phyloP scores from a whole-genome alignment of 257 asterid genomes.

The Solanum megistacrolobum region DNA sequence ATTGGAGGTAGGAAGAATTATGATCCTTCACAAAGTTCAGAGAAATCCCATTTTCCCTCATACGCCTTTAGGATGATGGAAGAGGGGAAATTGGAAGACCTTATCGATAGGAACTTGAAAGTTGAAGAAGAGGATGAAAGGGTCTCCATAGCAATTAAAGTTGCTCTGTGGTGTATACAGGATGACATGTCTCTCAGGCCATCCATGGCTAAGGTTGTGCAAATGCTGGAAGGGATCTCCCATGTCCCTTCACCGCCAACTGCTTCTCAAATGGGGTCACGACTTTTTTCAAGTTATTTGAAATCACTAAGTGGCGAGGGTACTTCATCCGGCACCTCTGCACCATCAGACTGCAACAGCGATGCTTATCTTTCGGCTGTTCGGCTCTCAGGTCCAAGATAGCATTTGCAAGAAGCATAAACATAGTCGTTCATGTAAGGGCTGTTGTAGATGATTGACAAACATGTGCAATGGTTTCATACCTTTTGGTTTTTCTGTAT shows the following conservation, averaged over 20 bases:
- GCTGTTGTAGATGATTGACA: slow-evolving; percentile 4
- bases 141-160: slow-evolving; percentile 48
- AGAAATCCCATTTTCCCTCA: slow-evolving; percentile 72
- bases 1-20: slow-evolving; percentile 83
- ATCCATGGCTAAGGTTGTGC: slow-evolving; percentile 84
- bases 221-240: slow-evolving; percentile 86
- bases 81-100: slow-evolving; percentile 68
- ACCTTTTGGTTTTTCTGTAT: background rate
- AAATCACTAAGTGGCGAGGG: slow-evolving; percentile 64
- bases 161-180: slow-evolving; percentile 96
- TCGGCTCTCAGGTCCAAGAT: slow-evolving; percentile 94
- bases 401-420: slow-evolving; percentile 13
- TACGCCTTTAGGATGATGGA: slow-evolving; percentile 82
- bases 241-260: slow-evolving; percentile 70
- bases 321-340: slow-evolving; percentile 50
- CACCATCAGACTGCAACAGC: slow-evolving; percentile 71
- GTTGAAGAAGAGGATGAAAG: slow-evolving; percentile 58
- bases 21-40: slow-evolving; percentile 48
- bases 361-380: slow-evolving; percentile 73
- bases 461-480: background rate
- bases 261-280: slow-evolving; percentile 49
- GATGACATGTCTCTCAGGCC: slow-evolving; percentile 83
- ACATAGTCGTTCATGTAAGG: slow-evolving; percentile 11
- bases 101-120: slow-evolving; percentile 48
- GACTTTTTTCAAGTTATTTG: slow-evolving; percentile 45